These are phyloP conservation scores for Sclerotinia glacialis DNA, from an alignment of 2,329 filamentous ascomycete genomes.

Conservation along the genomic window DNA sequence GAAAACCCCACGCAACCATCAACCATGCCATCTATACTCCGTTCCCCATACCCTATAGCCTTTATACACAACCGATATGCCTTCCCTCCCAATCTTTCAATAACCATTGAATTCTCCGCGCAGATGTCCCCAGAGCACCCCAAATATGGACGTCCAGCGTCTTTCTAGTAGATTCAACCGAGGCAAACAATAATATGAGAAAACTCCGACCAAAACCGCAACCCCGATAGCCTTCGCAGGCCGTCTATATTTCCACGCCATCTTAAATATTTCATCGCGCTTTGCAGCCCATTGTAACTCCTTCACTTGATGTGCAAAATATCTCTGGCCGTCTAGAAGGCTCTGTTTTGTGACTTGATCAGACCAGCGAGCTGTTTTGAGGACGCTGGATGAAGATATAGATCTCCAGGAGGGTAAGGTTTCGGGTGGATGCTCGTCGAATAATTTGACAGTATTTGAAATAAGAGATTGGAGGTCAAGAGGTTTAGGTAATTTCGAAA, in stretches of 20 bases:
- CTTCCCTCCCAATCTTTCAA: neutral
- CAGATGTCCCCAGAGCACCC: slow-evolving; percentile 34
- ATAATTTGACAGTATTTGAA: slow-evolving; percentile 60
- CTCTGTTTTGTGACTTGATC: slow-evolving; percentile 52
- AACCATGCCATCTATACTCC: neutral
- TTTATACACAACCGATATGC: neutral
- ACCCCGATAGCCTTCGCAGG: slow-evolving; percentile 60
- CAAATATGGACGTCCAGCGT: slow-evolving; percentile 25
- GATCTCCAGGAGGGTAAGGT: slow-evolving; percentile 66
- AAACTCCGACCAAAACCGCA: slow-evolving; percentile 63
- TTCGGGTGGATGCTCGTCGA: slow-evolving; percentile 67
- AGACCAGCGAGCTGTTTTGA: slow-evolving; percentile 73
- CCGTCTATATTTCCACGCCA: slow-evolving; percentile 63
- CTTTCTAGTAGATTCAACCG: neutral
- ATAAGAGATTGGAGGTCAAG: slow-evolving; percentile 80
- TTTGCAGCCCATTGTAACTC: slow-evolving; percentile 68
- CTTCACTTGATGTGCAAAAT: slow-evolving; percentile 68
- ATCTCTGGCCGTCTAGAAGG: slow-evolving; percentile 61
- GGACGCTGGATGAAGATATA: slow-evolving; percentile 73
- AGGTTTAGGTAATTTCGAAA: slow-evolving; percentile 80
- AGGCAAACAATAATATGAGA: slow-evolving; percentile 48
- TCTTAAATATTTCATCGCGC: slow-evolving; percentile 48
- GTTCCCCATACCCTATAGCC: neutral
- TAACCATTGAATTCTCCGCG: neutral
- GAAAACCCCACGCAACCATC: neutral